phyloP scores from a whole-genome alignment of 148 eudicot genomes.

The Silene uniflora region DNA sequence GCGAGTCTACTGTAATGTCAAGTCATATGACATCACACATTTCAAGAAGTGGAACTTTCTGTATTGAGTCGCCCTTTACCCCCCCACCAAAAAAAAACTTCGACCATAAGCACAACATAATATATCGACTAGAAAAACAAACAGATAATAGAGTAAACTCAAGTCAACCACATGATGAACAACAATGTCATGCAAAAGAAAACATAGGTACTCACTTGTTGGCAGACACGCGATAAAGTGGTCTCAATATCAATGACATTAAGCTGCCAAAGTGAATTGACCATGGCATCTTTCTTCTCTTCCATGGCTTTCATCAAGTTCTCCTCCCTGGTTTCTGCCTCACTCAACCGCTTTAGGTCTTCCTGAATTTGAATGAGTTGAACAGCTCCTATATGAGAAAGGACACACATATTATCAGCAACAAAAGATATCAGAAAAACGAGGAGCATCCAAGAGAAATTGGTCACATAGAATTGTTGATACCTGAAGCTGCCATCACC shows the following conservation, averaged over 20 bases:
- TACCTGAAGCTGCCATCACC: conserved; percentile 89
- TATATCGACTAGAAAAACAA: too few relatives aligned
- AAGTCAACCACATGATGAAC: not conserved
- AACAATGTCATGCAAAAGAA: not conserved
- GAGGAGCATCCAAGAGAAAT: not conserved
- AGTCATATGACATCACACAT: not conserved
- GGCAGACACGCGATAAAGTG: conserved; percentile 79
- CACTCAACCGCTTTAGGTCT: conserved; percentile 57
- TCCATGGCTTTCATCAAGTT: conserved; percentile 55
- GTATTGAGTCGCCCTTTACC: not conserved
- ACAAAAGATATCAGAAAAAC: not conserved
- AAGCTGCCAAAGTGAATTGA: conserved; percentile 88
- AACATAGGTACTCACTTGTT: conserved; percentile 50
- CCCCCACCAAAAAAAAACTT: not conserved
- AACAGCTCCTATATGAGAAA: conserved; percentile 57
- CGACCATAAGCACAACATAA: not conserved
- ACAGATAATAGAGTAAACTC: not conserved
- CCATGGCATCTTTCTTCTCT: conserved; percentile 83
- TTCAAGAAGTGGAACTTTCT: not conserved
- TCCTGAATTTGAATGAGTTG: conserved; percentile 69
- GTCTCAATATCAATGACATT: conserved; percentile 92
- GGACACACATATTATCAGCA: not conserved
- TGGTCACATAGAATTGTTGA: not conserved
- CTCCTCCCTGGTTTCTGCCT: conserved; percentile 65
- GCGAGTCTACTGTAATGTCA: not conserved